Conservation (phyloP, 495 filamentous ascomycete genomes). For the Cryomyces antarcticus region DNA sequence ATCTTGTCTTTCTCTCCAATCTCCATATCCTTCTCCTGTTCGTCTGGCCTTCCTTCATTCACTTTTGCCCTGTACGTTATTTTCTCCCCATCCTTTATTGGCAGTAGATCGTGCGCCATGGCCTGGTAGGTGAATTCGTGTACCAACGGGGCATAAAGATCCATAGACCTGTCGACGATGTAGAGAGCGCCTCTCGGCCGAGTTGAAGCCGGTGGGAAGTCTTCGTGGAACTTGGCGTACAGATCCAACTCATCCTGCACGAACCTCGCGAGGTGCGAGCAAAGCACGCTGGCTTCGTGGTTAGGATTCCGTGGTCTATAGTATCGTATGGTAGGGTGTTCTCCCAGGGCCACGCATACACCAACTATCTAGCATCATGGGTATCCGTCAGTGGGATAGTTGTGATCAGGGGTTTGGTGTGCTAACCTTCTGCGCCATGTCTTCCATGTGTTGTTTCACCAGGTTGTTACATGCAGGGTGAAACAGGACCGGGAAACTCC, state of each 20-base stretch:
- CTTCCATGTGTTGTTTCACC: constrained; percentile 58
- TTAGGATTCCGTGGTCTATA: constrained; percentile 52
- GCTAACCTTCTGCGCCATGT: constrained; percentile 67
- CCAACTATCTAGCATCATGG: constrained; percentile 43
- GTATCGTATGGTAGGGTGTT: constrained; percentile 81
- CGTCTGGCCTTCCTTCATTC: constrained; percentile 44
- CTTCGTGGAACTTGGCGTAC: constrained; percentile 58
- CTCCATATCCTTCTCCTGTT: constrained; percentile 73
- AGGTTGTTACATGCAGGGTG: constrained; percentile 77
- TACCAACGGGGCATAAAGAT: constrained; percentile 63
- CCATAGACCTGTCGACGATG: constrained; percentile 83
- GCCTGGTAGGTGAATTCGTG: constrained; percentile 98
- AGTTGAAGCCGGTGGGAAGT: constrained; percentile 63
- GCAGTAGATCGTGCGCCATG: constrained; percentile 85
- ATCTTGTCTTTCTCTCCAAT: constrained; percentile 76
- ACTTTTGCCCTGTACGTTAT: constrained; percentile 60
- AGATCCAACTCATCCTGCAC: constrained; percentile 76
- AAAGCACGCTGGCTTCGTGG: constrained; percentile 77
- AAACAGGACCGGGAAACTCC: constrained; percentile 81
- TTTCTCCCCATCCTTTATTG: constrained; percentile 65
- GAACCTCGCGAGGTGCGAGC: constrained; percentile 73
- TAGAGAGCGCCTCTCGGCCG: constrained; percentile 68
- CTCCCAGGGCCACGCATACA: constrained; percentile 64
- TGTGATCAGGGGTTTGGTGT: constrained; percentile 5
- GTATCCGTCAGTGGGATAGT: neutral